Conservation (phyloP, 371 early-diverging fungal species). For the Nematocida displodere region DNA sequence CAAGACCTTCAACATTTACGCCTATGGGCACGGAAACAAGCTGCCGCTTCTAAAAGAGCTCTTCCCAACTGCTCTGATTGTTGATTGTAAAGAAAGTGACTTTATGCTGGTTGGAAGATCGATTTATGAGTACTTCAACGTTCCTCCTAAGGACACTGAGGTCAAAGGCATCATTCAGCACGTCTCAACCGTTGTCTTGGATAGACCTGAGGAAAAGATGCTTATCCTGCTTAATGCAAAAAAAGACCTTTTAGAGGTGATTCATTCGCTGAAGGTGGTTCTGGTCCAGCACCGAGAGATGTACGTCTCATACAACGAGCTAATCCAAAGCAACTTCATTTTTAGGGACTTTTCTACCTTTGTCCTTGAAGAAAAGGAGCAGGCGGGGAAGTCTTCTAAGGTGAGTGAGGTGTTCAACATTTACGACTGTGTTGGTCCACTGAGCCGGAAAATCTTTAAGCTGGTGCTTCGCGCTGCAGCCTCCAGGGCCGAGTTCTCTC, state of each 20-base stretch:
- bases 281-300: constrained; percentile 47
- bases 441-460: constrained; percentile 37
- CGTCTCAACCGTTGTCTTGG: not conserved
- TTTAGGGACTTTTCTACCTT: constrained; percentile 46
- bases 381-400: not conserved
- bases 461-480: constrained; percentile 17
- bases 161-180: constrained; percentile 13
- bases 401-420: constrained; percentile 30
- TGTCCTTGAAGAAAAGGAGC: constrained; percentile 12
- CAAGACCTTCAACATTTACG: constrained; percentile 35
- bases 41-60: constrained; percentile 31
- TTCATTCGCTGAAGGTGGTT: constrained; percentile 2
- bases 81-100: constrained; percentile 28
- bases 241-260: constrained; percentile 17
- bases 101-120: not conserved
- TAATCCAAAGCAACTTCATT: constrained; percentile 21
- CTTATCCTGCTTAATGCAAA: constrained; percentile 18
- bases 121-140: constrained; percentile 18
- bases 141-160: constrained; percentile 31
- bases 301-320: constrained; percentile 35
- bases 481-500: constrained; percentile 33
- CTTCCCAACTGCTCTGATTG: constrained; percentile 14
- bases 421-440: constrained; percentile 42
- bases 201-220: constrained; percentile 8
- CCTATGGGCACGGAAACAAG: constrained; percentile 40